Evolutionary conservation across 495 filamentous ascomycete species (phyloP).

Genomic region (Penicillium angulare): DNA sequence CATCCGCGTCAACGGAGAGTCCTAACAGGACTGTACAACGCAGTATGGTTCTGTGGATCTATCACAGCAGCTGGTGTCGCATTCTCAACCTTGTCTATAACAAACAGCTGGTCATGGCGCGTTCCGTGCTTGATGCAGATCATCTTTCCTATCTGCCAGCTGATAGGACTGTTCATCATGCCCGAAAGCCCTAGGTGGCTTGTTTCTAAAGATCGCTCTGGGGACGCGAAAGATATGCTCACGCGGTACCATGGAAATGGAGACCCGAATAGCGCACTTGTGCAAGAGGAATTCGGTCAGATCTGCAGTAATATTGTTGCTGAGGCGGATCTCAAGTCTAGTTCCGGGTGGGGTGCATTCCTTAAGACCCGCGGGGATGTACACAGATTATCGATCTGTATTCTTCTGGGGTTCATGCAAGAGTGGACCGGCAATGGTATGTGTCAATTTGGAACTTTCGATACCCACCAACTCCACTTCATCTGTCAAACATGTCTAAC

Average conservation of each 20-base stretch:
- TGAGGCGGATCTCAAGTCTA: constrained; percentile 19
- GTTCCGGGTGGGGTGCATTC: constrained; percentile 41
- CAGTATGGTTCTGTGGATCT: constrained; percentile 26
- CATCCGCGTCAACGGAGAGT: constrained; percentile 23
- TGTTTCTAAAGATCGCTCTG: constrained; percentile 36
- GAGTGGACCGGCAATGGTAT: constrained; percentile 68
- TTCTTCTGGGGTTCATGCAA: constrained; percentile 56
- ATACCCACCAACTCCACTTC: no score
- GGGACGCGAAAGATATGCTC: constrained; percentile 40
- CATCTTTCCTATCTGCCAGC: constrained; percentile 18
- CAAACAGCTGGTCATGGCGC: constrained; percentile 26
- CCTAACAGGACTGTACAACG: constrained; percentile 26
- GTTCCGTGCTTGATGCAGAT: constrained; percentile 23
- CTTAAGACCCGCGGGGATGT: constrained; percentile 64
- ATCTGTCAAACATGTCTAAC: no score
- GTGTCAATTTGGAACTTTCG: background rate
- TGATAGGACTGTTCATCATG: constrained; percentile 17
- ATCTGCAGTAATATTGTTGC: constrained; percentile 53
- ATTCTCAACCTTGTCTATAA: constrained; percentile 17
- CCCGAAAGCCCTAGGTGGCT: constrained; percentile 39
- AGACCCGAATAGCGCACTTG: constrained; percentile 19
- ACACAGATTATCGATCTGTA: constrained; percentile 56
- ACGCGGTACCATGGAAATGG: constrained; percentile 36
- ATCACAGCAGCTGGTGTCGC: constrained; percentile 23
- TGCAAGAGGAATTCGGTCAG: constrained; percentile 35